Evolutionary conservation across 345 rosid species (phyloP).

Genomic region (Noccaea caerulescens): DNA sequence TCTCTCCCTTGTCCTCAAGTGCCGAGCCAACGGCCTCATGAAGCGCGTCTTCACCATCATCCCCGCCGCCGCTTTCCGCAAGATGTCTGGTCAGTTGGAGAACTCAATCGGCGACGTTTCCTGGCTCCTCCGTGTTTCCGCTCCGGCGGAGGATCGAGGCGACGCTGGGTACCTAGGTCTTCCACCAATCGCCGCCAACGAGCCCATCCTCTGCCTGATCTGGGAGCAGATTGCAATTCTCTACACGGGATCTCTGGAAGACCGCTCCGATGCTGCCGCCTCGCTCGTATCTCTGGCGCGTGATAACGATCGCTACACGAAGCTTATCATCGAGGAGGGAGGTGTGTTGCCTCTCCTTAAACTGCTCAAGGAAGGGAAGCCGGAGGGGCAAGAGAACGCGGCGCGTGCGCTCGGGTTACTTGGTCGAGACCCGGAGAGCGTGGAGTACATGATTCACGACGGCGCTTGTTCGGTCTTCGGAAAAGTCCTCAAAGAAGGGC

Average conservation of each 20-base stretch:
- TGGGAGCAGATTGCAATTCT: slow-evolving; percentile 98
- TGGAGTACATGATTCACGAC: slow-evolving; percentile 68
- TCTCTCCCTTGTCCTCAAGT: slow-evolving; percentile 65
- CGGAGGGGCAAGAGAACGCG: slow-evolving; percentile 84
- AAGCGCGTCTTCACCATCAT: slow-evolving; percentile 76
- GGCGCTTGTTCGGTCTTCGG: slow-evolving; percentile 83
- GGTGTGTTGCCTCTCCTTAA: slow-evolving; percentile 78
- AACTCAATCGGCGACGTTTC: slow-evolving; percentile 83
- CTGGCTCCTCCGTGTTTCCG: slow-evolving; percentile 93
- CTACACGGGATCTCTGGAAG: slow-evolving; percentile 66
- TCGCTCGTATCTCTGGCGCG: slow-evolving; percentile 82
- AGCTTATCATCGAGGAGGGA: slow-evolving; percentile 89
- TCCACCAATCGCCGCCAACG: slow-evolving; percentile 95
- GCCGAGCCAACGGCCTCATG: slow-evolving; percentile 68
- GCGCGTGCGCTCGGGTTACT: slow-evolving; percentile 81
- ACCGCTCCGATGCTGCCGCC: slow-evolving; percentile 84
- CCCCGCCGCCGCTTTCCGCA: slow-evolving; percentile 77
- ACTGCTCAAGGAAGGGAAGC: slow-evolving; percentile 78
- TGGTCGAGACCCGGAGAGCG: slow-evolving; percentile 85
- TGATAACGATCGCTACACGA: slow-evolving; percentile 88
- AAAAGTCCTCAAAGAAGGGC: slow-evolving; percentile 83
- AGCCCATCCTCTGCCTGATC: slow-evolving; percentile 84
- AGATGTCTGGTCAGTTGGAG: slow-evolving; percentile 70
- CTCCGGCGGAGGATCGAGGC: slow-evolving; percentile 73
- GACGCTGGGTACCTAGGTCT: slow-evolving; percentile 74